Conservation (phyloP, 2,329 filamentous ascomycete species). For the Penicillium brasilianum region DNA sequence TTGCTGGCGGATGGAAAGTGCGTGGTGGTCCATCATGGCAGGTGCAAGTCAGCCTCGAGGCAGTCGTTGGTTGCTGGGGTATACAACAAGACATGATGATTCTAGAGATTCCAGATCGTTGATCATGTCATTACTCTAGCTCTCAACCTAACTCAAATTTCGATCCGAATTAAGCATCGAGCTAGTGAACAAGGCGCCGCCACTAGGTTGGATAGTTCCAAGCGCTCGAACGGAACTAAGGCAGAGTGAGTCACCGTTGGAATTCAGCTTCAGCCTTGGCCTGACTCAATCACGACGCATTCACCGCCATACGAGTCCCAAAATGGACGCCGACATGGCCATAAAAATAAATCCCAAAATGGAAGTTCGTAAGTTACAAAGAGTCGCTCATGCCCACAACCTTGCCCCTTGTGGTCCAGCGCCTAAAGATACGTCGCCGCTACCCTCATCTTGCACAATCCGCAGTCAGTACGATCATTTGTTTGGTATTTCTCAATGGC, state of each 20-base stretch:
- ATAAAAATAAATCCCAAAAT: neutral
- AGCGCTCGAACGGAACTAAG: neutral
- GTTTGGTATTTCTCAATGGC: neutral
- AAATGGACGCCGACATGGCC: neutral
- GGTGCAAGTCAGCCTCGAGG: neutral
- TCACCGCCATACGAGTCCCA: neutral
- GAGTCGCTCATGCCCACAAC: neutral
- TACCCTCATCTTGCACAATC: neutral
- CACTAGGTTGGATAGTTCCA: neutral
- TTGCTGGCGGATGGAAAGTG: neutral
- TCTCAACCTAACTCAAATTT: neutral
- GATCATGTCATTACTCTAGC: neutral
- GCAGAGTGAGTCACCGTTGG: neutral
- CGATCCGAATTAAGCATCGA: neutral
- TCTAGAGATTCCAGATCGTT: neutral
- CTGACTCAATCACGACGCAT: neutral
- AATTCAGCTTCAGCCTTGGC: constrained; percentile 6
- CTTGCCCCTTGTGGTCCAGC: neutral
- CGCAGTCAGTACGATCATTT: neutral
- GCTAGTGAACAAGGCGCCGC: neutral
- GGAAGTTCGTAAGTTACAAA: neutral
- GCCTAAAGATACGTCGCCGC: neutral
- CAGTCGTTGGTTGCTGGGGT: neutral
- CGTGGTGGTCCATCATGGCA: constrained; percentile 2
- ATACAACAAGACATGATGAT: neutral